Percentiles rank a stretch among this genome's conserved stretches.
Evolutionary conservation across 257 asterid species (phyloP).

Genomic region (Ehretia macrophylla): DNA sequence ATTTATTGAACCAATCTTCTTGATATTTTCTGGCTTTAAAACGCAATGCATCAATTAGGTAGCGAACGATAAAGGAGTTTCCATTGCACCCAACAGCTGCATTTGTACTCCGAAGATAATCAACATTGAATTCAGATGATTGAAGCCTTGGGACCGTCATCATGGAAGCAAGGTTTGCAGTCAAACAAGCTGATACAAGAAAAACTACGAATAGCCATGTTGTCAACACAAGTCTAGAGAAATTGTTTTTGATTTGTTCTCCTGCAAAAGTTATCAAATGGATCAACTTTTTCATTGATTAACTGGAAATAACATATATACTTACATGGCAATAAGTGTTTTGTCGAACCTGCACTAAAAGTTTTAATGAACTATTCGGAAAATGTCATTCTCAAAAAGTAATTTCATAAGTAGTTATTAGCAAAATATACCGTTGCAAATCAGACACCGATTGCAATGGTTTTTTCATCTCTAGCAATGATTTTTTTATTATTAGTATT

Average conservation of each 20-base stretch:
- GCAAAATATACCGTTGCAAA: too few relatives aligned
- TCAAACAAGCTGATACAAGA: conserved; percentile 45
- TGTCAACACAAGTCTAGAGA: conserved; percentile 45
- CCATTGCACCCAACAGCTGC: conserved; percentile 52
- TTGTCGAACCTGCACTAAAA: too few relatives aligned
- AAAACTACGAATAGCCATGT: conserved; percentile 46
- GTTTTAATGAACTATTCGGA: too few relatives aligned
- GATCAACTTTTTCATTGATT: neutral
- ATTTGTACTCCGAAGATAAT: conserved; percentile 32
- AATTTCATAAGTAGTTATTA: too few relatives aligned
- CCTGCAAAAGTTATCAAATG: conserved; percentile 25
- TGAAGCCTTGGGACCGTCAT: conserved; percentile 55
- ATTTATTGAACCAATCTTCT: conserved; percentile 19
- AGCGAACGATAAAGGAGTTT: conserved; percentile 40
- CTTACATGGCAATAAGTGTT: neutral
- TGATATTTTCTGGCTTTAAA: conserved; percentile 37
- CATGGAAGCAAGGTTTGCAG: conserved; percentile 54
- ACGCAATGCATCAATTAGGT: conserved; percentile 26
- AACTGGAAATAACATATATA: too few relatives aligned
- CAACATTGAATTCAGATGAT: conserved; percentile 37
- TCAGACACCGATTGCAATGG: too few relatives aligned
- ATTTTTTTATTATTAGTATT: too few relatives aligned
- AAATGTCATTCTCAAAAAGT: too few relatives aligned
- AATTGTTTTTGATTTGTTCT: conserved; percentile 33
- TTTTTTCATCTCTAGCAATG: too few relatives aligned